These are phyloP conservation scores for Mucor circinelloides DNA, from an alignment of 371 early-diverging fungal species.

Conservation along the genomic window DNA sequence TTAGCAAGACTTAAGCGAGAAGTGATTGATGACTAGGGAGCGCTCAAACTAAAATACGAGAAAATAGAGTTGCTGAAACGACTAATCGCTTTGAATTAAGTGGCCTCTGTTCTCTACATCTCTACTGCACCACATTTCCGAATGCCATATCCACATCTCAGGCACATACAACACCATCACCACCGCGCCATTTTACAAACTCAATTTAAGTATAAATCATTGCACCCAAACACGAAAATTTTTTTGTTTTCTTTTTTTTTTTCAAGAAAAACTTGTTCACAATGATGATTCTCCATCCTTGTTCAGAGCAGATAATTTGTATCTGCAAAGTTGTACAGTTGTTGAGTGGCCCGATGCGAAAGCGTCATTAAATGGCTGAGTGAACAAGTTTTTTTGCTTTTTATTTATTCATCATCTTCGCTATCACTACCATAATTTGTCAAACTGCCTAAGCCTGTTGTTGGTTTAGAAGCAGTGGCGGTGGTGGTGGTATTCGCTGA, in stretches of 20 bases:
- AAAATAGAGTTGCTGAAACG: background rate
- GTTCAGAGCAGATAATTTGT: slow-evolving; percentile 39
- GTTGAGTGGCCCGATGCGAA: slow-evolving; percentile 25
- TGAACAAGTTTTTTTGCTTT: slow-evolving; percentile 17
- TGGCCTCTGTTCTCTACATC: too few relatives aligned
- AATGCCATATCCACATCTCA: background rate
- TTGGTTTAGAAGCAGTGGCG: background rate
- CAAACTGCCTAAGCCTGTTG: slow-evolving; percentile 27
- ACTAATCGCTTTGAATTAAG: background rate
- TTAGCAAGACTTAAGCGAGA: background rate
- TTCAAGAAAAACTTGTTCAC: slow-evolving; percentile 16
- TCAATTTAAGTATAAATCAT: background rate
- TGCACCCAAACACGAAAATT: background rate
- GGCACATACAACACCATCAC: background rate
- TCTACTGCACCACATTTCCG: too few relatives aligned
- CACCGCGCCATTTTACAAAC: background rate
- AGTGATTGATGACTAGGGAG: background rate
- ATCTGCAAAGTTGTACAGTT: slow-evolving; percentile 27
- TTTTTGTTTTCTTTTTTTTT: slow-evolving; percentile 8
- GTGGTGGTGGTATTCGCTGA: slow-evolving; percentile 1
- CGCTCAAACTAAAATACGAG: background rate
- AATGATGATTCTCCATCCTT: slow-evolving; percentile 41
- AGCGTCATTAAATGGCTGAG: slow-evolving; percentile 23
- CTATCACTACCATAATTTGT: slow-evolving; percentile 53
- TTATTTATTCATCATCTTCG: slow-evolving; percentile 26